Conservation (phyloP, 208 protist species). For the Wallacemonas sp. region DNA sequence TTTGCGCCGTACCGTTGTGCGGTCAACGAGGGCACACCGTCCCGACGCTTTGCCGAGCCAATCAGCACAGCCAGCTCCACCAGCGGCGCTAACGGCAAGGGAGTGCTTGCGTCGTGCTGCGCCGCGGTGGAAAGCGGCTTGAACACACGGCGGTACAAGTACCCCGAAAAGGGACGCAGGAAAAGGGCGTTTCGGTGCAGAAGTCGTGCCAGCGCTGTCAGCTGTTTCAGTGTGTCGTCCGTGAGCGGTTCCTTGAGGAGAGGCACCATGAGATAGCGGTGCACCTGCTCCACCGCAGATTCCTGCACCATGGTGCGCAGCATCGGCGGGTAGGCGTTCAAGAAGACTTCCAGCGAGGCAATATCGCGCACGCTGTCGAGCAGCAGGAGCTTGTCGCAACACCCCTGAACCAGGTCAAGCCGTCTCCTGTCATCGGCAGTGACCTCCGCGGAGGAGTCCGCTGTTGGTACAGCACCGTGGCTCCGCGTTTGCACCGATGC, state of each 20-base stretch:
- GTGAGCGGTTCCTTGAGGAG: slow-evolving; percentile 21
- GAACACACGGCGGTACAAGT: slow-evolving; percentile 32
- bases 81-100: not conserved
- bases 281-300: slow-evolving; percentile 42
- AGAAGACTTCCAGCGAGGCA: slow-evolving; percentile 50
- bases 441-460: not conserved
- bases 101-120: not conserved
- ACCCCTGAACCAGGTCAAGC: slow-evolving; percentile 29
- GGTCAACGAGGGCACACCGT: not conserved
- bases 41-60: not conserved
- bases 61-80: slow-evolving; percentile 6
- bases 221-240: slow-evolving; percentile 17
- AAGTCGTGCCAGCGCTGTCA: slow-evolving; percentile 33
- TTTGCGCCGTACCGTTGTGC: not conserved
- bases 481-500: not conserved
- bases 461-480: not conserved
- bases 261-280: slow-evolving; percentile 34
- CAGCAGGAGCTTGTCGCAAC: slow-evolving; percentile 62
- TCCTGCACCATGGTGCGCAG: slow-evolving; percentile 42
- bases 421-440: slow-evolving; percentile 17
- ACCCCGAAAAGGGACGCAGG: slow-evolving; percentile 15
- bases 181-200: slow-evolving; percentile 50
- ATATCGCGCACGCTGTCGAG: slow-evolving; percentile 57
- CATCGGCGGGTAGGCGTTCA: slow-evolving; percentile 48
- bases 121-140: slow-evolving; percentile 2